These are phyloP conservation scores for Leishmania tropica DNA, from an alignment of 208 protist genomes.

Conservation along the genomic window DNA sequence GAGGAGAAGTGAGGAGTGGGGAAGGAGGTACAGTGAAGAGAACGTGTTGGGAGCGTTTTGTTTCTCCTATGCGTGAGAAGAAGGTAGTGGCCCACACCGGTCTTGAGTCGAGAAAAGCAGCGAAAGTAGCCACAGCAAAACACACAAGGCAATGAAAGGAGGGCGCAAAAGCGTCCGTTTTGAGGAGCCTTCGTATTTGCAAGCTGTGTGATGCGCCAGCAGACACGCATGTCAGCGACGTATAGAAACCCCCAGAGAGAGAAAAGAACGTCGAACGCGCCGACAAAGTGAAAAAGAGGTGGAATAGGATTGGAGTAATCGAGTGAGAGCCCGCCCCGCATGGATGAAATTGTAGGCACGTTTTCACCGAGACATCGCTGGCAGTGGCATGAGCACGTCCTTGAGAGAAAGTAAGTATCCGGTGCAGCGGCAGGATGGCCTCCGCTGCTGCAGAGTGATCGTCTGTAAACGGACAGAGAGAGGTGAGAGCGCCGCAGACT, in stretches of 20 bases:
- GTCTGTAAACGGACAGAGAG: neutral
- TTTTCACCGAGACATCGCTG: neutral
- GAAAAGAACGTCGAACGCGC: neutral
- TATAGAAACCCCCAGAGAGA: neutral
- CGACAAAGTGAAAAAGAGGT: neutral
- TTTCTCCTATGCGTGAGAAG: neutral
- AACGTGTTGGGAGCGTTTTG: neutral
- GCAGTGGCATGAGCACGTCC: neutral
- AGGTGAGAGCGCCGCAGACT: neutral
- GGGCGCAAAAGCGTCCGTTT: neutral
- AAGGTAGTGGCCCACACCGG: neutral
- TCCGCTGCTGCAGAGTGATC: too few species aligned
- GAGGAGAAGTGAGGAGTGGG: neutral
- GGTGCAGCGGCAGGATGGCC: too few species aligned
- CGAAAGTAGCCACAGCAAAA: neutral
- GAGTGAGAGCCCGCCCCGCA: neutral
- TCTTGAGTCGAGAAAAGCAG: neutral
- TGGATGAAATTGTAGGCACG: neutral
- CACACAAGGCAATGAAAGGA: neutral
- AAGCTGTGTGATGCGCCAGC: too few species aligned
- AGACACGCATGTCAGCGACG: neutral
- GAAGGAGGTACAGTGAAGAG: neutral
- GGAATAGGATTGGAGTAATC: too few species aligned
- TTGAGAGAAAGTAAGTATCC: neutral
- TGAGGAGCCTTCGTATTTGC: neutral